Evolutionary conservation across 2,329 filamentous ascomycete species (phyloP).

Genomic region (Xylaria sp.): DNA sequence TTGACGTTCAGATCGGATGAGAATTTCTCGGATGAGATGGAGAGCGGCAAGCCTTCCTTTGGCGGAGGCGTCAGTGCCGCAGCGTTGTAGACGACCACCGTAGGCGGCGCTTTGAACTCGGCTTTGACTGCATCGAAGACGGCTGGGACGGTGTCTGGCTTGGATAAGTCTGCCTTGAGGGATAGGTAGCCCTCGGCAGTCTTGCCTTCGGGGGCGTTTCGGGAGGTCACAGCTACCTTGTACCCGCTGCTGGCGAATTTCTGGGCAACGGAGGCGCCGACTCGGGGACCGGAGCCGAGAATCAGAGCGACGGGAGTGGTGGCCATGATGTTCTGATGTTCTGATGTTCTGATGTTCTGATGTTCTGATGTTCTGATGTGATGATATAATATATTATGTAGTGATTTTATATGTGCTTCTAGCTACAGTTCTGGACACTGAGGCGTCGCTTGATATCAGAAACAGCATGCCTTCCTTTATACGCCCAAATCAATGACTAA

Average conservation of each 20-base stretch:
- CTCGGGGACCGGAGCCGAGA: constrained; percentile 43
- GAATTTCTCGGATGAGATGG: constrained; percentile 50
- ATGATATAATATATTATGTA: too few species aligned
- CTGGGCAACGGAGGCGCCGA: constrained; percentile 42
- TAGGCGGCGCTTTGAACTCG: constrained; percentile 51
- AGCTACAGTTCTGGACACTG: too few species aligned
- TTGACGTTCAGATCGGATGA: constrained; percentile 52
- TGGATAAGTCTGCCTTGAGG: constrained; percentile 53
- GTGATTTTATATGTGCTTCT: too few species aligned
- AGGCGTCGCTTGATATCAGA: too few species aligned
- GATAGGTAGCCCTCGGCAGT: constrained; percentile 49
- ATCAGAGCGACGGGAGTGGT: constrained; percentile 38
- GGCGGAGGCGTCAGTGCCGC: constrained; percentile 50
- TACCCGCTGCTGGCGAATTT: constrained; percentile 44
- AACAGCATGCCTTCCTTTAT: too few species aligned
- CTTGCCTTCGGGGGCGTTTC: constrained; percentile 37
- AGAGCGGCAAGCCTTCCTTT: constrained; percentile 48
- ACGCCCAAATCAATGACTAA: too few species aligned
- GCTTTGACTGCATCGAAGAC: constrained; percentile 53
- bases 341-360: too few species aligned
- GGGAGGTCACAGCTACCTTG: constrained; percentile 42
- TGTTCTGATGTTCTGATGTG: neutral
- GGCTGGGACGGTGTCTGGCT: constrained; percentile 48
- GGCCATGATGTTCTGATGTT: neutral
- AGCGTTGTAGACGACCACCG: constrained; percentile 59